Base-by-base conservation (phyloP, 2,329 filamentous ascomycete genomes). In the Trichoderma gracile region DNA sequence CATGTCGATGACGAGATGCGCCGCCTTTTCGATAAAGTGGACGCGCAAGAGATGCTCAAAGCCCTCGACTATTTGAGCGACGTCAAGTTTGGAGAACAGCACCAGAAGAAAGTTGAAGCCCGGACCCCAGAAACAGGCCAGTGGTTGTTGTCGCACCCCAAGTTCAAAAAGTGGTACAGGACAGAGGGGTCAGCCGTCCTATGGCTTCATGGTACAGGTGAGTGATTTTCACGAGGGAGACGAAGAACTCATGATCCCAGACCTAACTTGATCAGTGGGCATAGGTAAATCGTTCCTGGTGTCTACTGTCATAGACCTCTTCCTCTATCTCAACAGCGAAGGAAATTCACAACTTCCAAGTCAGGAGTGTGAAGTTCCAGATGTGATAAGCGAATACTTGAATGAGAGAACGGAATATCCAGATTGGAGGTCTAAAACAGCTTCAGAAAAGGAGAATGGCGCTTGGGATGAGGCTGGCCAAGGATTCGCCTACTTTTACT, bases 261-360 rank as follows among this genome's bases (percentile, higher is more conserved):
- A 53, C 43, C 2, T 3, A 15, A 1, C 15, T 3, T 21, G 21
- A 4, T 14, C 2, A 62, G 58, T 62, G 25, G 58, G 58, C 2
- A 54, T 54, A 46, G 58, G 58, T 15, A 62, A 62, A 8, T 54
- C 58, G 0, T 62, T 62, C 27, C 58, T 62, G n/a, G 58, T 49
- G 1, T 62, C 58, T 1, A 43, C 12, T 27, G 58, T 62, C 3
- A 46, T 62, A 10, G 58, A 62, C 30, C 58, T 6, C 43, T 62
- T 62, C 33, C 21, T 17, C 30, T 14, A 7, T 2, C 3, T 27
- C 25, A 6, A 27, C 6, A 27, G 6, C 25, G 25, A 27, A 27
- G 6, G 3, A 6, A 6, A 6, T 27, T 3, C 25, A 27, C 25
- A 27, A 6, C 25, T 27, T 27, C 6, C 25, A n/a, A n/a, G n/a